phyloP scores from a whole-genome alignment of 2,329 filamentous ascomycete species.

The Talaromyces sp. region DNA sequence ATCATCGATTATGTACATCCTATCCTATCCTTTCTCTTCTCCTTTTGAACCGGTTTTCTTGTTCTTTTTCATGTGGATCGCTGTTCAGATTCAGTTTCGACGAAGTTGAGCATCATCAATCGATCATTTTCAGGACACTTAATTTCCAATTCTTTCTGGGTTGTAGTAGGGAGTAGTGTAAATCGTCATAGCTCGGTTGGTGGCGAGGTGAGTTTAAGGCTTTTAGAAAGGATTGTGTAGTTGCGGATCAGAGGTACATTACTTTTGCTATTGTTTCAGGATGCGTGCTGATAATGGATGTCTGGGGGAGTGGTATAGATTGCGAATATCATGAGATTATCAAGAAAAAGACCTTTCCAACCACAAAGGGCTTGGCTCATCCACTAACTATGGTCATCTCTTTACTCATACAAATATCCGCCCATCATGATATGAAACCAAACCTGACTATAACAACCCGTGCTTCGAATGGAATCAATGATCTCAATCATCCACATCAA shows the following conservation, averaged over 20 bases:
- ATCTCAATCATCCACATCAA: neutral
- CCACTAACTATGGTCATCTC: neutral
- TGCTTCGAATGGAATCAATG: neutral
- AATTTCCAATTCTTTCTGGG: neutral
- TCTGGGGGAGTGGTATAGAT: too few species aligned
- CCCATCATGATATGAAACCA: neutral
- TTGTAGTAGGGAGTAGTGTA: neutral
- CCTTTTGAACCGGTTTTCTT: neutral
- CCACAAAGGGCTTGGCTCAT: neutral
- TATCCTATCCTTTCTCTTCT: neutral
- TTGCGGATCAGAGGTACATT: too few species aligned
- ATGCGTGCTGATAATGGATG: too few species aligned
- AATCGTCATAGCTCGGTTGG: neutral
- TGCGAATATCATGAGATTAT: too few species aligned
- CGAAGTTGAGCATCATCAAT: neutral
- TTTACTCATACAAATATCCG: neutral
- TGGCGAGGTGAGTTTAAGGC: neutral
- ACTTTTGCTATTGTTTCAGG: too few species aligned
- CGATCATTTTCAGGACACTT: neutral
- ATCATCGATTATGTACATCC: constrained; percentile 3
- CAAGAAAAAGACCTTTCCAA: too few species aligned
- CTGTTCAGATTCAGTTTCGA: neutral
- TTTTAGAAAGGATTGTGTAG: too few species aligned
- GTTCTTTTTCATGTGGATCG: neutral
- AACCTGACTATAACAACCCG: neutral